These are phyloP conservation scores for Eremothecium gossypii DNA, from an alignment of 1,139 yeast genomes.

Conservation along the genomic window DNA sequence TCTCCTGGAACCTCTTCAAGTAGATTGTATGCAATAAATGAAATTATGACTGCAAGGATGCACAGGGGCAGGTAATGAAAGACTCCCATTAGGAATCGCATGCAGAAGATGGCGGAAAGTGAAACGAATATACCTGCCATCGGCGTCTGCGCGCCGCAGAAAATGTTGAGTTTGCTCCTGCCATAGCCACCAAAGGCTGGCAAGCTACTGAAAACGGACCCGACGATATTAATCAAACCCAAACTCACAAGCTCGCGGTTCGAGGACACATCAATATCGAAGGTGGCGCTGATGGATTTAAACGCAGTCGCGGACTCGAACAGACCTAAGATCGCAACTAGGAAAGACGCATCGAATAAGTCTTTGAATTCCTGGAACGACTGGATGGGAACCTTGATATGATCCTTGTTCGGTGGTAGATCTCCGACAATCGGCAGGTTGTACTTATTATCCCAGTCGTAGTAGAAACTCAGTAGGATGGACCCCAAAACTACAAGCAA, in stretches of 20 bases:
- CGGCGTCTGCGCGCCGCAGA: conserved; percentile 80
- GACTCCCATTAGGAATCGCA: conserved; percentile 49
- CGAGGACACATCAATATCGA: conserved; percentile 59
- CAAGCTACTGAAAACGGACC: conserved; percentile 61
- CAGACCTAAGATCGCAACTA: conserved; percentile 82
- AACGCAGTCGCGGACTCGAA: conserved; percentile 93
- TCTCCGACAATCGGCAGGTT: conserved; percentile 68
- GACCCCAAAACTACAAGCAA: conserved; percentile 59
- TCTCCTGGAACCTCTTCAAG: conserved; percentile 86
- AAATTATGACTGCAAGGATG: conserved; percentile 71
- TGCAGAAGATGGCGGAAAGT: conserved; percentile 54
- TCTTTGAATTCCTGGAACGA: conserved; percentile 23
- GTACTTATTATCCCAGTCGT: conserved; percentile 42
- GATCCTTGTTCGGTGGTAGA: conserved; percentile 39
- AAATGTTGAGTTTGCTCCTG: conserved; percentile 77
- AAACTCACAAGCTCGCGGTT: conserved; percentile 74
- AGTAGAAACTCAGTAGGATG: conserved; percentile 46
- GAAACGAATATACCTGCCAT: conserved; percentile 80
- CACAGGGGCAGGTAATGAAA: conserved; percentile 74
- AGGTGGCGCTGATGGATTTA: conserved; percentile 61
- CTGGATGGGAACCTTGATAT: conserved; percentile 42
- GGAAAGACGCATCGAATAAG: conserved; percentile 51
- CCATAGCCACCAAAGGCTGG: conserved; percentile 98
- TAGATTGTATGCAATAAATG: conserved; percentile 68
- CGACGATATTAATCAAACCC: conserved; percentile 64